Evolutionary conservation across 2,329 filamentous ascomycete species (phyloP).

Genomic region (Sclerotinia borealis): DNA sequence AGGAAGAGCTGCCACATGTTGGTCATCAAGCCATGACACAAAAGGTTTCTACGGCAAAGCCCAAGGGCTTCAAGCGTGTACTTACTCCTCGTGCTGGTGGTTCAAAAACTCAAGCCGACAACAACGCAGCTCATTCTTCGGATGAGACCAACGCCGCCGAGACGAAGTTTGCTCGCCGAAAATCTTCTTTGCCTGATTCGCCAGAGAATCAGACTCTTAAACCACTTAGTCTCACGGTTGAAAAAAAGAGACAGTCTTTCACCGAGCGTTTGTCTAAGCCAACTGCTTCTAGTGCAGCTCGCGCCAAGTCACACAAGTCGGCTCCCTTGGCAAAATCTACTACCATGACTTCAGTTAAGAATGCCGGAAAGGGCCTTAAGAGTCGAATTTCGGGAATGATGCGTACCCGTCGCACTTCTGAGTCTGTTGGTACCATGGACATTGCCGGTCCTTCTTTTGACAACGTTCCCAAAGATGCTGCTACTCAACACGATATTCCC

Average conservation of each 20-base stretch:
- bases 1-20: background rate
- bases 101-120: too few species aligned
- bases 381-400: slow-evolving; percentile 8
- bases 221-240: background rate
- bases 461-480: background rate
- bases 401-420: background rate
- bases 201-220: background rate
- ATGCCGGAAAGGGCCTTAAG: slow-evolving; percentile 9
- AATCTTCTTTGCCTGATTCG: background rate
- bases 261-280: background rate
- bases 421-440: too few species aligned
- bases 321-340: background rate
- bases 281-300: background rate
- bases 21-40: background rate
- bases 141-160: too few species aligned
- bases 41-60: background rate
- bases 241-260: background rate
- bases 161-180: background rate
- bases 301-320: background rate
- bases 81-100: background rate
- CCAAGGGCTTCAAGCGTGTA: background rate
- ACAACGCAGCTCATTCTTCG: too few species aligned
- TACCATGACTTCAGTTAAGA: slow-evolving; percentile 3
- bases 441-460: too few species aligned
- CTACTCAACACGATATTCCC: too few species aligned